Evolutionary conservation across 2,329 filamentous ascomycete genomes (phyloP), one percentile per base, ranked within the genome.

Genomic region (Daldinia eschscholtzii): DNA sequence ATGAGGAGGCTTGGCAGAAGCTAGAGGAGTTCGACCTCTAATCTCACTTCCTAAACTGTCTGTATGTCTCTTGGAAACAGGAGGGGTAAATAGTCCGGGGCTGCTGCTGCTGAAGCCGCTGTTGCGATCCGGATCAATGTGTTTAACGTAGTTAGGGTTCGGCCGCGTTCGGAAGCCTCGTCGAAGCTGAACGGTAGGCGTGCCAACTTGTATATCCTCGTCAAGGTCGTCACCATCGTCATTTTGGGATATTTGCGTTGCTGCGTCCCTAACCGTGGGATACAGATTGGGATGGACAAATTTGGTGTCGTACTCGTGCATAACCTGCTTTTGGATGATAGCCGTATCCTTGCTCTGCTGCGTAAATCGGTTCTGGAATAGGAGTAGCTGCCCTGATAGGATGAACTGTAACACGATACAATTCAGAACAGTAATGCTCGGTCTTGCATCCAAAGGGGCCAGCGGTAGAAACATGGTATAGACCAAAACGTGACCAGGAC

Each of bases 251-350:
- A 91, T 91, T 79, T 98, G 95, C 0, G 92, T 96, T 5, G 89
- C 92, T 1, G 95, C 93, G 88, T 89, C 87, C 61, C 87, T 82
- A 72, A 97, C 92, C 4, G 92, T 84, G 6, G 92, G 92, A 74
- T 97, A 92, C n/a, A 97, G 88, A 10, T 91, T 87, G 1, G 96
- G 96, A 76, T 97, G 93, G 0, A 99, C 96, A 76, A 92, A 98
- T 82, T 99, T 99, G 73, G 89, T 93, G 78, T 98, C 93, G 78
- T 99, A 99, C 81, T 99, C 96, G 78, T 94, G 91, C 81, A 98
- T 86, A 4, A 98, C 95, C 80, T 98, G 93, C 74, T 92, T 93
- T 73, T 97, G 93, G 65, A 99, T 92, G 53, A 98, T 86, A 1
- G 90, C 86, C 1, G 88, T 89, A 79, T 99, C 96, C 78, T 94